Percentiles rank a stretch among this genome's conserved stretches.
Conservation (phyloP, 345 rosid species). For the Pelargonium nanum region DNA sequence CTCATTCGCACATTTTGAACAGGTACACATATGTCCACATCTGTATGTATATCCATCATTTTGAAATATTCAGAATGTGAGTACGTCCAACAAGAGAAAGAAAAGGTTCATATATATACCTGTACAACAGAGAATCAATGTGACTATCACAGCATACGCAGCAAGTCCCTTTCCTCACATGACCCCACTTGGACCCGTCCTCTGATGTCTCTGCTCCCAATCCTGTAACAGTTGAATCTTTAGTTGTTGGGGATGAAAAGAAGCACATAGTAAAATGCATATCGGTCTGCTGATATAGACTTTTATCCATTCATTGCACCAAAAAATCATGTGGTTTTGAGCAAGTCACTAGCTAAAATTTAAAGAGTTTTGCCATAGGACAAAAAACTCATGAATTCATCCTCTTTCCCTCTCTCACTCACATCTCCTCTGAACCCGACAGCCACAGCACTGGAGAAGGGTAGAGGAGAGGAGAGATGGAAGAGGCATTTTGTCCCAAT, state of each 20-base stretch:
- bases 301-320: too few species aligned
- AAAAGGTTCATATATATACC: conserved; percentile 27
- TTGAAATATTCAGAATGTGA: not conserved
- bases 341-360: too few species aligned
- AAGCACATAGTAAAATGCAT: too few species aligned
- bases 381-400: too few species aligned
- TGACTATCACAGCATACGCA: conserved; percentile 94
- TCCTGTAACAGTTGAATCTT: conserved; percentile 26
- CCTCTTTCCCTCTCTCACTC: too few species aligned
- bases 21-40: conserved; percentile 99
- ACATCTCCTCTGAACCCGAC: too few species aligned
- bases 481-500: too few species aligned
- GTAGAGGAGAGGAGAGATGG: too few species aligned
- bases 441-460: too few species aligned
- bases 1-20: conserved; percentile 89
- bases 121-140: conserved; percentile 90
- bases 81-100: not conserved
- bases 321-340: too few species aligned
- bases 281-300: too few species aligned
- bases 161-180: conserved; percentile 88
- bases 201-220: conserved; percentile 62
- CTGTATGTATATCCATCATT: conserved; percentile 26
- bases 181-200: conserved; percentile 89
- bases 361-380: too few species aligned
- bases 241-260: not conserved